Evolutionary conservation across 495 filamentous ascomycete genomes (phyloP), one percentile per base, ranked within the genome.

Genomic region (Penicillium bialowiezense): DNA sequence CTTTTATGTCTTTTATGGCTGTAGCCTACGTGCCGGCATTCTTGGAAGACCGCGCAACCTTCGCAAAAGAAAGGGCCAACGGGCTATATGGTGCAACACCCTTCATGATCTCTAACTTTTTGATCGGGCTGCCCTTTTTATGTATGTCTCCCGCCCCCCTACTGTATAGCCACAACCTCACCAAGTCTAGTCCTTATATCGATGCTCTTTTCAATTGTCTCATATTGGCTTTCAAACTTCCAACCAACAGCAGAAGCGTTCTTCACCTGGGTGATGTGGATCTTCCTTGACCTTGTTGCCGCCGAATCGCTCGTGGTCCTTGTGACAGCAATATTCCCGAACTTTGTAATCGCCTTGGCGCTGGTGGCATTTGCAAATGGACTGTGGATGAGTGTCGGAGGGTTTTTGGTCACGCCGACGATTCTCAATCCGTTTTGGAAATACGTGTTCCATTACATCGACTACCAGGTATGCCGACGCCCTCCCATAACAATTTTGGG

Each of bases 1-100:
- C 88, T 0, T 93, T 93, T 72, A 90, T 93, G 87, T 88, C 83
- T 29, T 93, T 93, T 76, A 93, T 93, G 89, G 89, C 89, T 1
- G 85, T 89, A 0, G 89, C 88, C 6, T 92, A 91, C 60, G 83
- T 89, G 7, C 89, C 89, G 0, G 77, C 85, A n/a, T 93, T 79
- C 71, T 73, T 93, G 9, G 89, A 93, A 68, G 89, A 93, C 60
- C 81, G 82, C 36, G 72, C 79, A 3, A 84, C 80, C 0, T 93
- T 80, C 59, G 62, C 78, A 68, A 91, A 91, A 67, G 89, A 93
- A 54, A 80, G 86, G n/a, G 80, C 80, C 17, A 91, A 92, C 62
- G 89, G 89, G 0, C 78, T 92, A 1, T 90, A 90, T 63, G 86
- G 87, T 3, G 73, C 88, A 1, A 76, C 83, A 0, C 77, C 82